A percentile compares a stretch with the other conserved stretches of the same genome.
Conservation (phyloP, 1,284 basidiomycete genomes). For the Cutaneotrichosporon cavernicola region DNA sequence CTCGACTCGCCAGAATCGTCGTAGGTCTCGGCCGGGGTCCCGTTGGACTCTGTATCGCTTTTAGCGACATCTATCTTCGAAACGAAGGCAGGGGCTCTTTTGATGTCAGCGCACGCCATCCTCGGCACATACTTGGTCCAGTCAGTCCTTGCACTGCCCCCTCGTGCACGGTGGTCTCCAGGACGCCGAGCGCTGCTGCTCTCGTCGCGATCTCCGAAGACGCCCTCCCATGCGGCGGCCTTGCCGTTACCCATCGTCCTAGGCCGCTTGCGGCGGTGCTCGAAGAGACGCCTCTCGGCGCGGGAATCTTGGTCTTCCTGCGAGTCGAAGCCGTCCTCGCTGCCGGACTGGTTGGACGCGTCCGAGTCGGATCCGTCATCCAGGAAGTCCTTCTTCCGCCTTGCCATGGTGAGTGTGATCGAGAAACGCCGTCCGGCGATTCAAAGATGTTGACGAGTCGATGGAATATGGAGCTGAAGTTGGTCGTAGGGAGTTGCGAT, state of each 20-base stretch:
- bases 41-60: constrained; percentile 31
- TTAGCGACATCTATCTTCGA: neutral
- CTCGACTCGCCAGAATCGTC: constrained; percentile 16
- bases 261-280: constrained; percentile 64
- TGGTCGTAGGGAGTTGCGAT: neutral
- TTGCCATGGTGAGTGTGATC: constrained; percentile 61
- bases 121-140: constrained; percentile 59
- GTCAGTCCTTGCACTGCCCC: constrained; percentile 61
- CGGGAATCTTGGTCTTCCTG: constrained; percentile 64
- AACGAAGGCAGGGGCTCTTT: constrained; percentile 66
- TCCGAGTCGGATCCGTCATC: constrained; percentile 70
- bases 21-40: neutral
- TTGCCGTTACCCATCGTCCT: constrained; percentile 68
- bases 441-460: neutral
- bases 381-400: constrained; percentile 73
- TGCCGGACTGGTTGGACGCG: constrained; percentile 55
- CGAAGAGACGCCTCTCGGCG: constrained; percentile 74
- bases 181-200: neutral
- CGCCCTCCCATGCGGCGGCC: constrained; percentile 75
- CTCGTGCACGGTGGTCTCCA: constrained; percentile 28
- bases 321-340: constrained; percentile 56
- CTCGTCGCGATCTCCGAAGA: constrained; percentile 74
- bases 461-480: neutral
- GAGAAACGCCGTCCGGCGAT: neutral
- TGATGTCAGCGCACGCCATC: constrained; percentile 1